A percentile compares a stretch with the other conserved stretches of the same genome.
phyloP scores from a whole-genome alignment of 345 rosid genomes.

The Populus nigra region DNA sequence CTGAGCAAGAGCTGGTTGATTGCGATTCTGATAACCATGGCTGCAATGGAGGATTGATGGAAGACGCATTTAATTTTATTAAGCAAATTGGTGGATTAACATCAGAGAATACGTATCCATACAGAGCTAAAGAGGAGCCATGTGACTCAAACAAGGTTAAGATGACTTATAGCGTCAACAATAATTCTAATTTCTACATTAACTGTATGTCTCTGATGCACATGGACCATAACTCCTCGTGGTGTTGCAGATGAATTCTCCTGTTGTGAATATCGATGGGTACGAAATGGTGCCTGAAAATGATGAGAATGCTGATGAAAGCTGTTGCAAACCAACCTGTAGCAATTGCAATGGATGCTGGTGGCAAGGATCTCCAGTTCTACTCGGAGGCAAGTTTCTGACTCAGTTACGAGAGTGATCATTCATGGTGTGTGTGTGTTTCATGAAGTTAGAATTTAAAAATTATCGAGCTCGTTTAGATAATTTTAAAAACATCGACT shows the following conservation, averaged over 20 bases:
- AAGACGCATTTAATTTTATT: conserved; percentile 36
- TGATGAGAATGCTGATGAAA: conserved; percentile 49
- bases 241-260: conserved; percentile 31
- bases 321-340: conserved; percentile 63
- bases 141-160: conserved; percentile 36
- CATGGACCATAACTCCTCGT: not conserved
- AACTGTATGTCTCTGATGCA: not conserved
- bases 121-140: conserved; percentile 37
- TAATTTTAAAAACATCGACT: not conserved
- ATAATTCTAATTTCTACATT: not conserved
- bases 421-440: not conserved
- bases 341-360: conserved; percentile 47
- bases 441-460: no score
- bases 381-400: conserved; percentile 22
- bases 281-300: conserved; percentile 51
- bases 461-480: no score
- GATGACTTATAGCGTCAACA: not conserved
- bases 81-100: conserved; percentile 42
- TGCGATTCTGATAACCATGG: conserved; percentile 30
- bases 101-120: conserved; percentile 46
- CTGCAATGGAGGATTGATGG: conserved; percentile 39
- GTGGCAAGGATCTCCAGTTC: conserved; percentile 36
- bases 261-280: conserved; percentile 43
- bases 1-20: conserved; percentile 40
- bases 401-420: not conserved